Evolutionary conservation across 345 rosid species (phyloP).

Genomic region (Eucalyptus marginata): DNA sequence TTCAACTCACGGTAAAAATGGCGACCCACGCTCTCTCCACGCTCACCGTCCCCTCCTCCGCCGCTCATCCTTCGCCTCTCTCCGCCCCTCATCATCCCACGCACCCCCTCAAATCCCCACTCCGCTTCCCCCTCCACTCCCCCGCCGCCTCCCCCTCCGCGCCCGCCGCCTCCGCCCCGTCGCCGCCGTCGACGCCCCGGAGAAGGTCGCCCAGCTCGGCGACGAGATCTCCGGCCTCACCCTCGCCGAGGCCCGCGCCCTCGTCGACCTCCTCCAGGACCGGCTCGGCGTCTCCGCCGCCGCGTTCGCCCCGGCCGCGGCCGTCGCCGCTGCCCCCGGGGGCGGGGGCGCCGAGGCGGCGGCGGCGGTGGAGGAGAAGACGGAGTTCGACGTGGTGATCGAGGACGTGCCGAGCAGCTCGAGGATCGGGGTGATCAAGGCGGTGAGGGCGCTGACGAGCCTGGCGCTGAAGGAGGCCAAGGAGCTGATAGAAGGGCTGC

Average conservation of each 20-base stretch:
- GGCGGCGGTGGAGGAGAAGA: constrained; percentile 41
- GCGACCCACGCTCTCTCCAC: constrained; percentile 14
- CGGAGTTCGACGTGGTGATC: constrained; percentile 74
- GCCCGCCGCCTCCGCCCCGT: constrained; percentile 37
- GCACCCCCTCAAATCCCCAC: constrained; percentile 9
- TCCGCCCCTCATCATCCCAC: background rate
- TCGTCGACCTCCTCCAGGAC: constrained; percentile 79
- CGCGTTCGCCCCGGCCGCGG: constrained; percentile 50
- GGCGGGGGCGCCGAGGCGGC: constrained; percentile 14
- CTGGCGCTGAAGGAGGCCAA: constrained; percentile 89
- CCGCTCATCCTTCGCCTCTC: constrained; percentile 3
- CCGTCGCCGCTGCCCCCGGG: constrained; percentile 25
- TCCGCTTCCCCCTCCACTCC: constrained; percentile 19
- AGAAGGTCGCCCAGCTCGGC: constrained; percentile 62
- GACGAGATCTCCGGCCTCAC: constrained; percentile 51
- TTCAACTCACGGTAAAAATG: background rate
- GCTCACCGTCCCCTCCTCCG: constrained; percentile 17
- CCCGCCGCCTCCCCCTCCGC: constrained; percentile 17
- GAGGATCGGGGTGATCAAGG: constrained; percentile 77
- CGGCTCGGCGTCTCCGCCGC: constrained; percentile 79
- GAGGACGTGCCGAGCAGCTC: constrained; percentile 64
- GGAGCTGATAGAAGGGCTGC: constrained; percentile 76
- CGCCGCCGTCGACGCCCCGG: constrained; percentile 56
- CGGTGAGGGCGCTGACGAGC: constrained; percentile 63
- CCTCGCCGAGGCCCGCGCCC: constrained; percentile 61